Conservation (phyloP, 2,329 filamentous ascomycete genomes). For the Talaromyces rugulosus region DNA sequence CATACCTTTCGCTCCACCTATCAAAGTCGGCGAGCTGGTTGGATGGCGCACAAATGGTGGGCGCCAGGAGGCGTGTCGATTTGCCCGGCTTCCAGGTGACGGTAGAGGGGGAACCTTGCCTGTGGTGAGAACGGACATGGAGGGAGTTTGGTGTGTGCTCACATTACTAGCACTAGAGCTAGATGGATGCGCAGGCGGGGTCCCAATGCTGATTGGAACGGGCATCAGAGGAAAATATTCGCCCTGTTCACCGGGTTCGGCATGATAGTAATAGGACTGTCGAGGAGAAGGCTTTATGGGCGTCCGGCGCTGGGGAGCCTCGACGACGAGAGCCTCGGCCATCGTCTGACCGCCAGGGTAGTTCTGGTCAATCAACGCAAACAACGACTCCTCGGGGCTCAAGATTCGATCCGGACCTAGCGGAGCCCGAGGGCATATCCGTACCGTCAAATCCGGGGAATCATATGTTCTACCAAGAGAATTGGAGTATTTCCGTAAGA, state of each 20-base stretch:
- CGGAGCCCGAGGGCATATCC: constrained; percentile 67
- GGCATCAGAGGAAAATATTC: constrained; percentile 81
- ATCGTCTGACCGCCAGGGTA: constrained; percentile 84
- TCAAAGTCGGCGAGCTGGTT: constrained; percentile 74
- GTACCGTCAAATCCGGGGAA: constrained; percentile 79
- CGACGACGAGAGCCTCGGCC: constrained; percentile 86
- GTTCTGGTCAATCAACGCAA: constrained; percentile 71
- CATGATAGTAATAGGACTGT: constrained; percentile 43
- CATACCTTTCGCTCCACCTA: constrained; percentile 46
- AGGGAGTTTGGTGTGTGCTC: constrained; percentile 48
- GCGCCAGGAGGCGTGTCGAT: constrained; percentile 50
- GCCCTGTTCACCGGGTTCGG: constrained; percentile 65
- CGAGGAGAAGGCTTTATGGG: constrained; percentile 72
- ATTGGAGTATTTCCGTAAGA: constrained; percentile 89
- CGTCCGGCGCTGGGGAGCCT: constrained; percentile 71
- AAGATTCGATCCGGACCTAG: constrained; percentile 62
- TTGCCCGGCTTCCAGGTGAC: constrained; percentile 67
- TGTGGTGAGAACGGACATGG: constrained; percentile 76
- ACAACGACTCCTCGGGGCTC: constrained; percentile 81
- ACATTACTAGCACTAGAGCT: constrained; percentile 41
- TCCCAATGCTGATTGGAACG: constrained; percentile 33
- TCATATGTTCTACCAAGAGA: constrained; percentile 86
- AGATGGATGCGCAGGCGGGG: constrained; percentile 40
- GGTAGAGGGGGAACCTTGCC: constrained; percentile 77
- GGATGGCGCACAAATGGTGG: constrained; percentile 63